Conservation (phyloP, 2,329 filamentous ascomycete species). For the Fusarium verticillioides region DNA sequence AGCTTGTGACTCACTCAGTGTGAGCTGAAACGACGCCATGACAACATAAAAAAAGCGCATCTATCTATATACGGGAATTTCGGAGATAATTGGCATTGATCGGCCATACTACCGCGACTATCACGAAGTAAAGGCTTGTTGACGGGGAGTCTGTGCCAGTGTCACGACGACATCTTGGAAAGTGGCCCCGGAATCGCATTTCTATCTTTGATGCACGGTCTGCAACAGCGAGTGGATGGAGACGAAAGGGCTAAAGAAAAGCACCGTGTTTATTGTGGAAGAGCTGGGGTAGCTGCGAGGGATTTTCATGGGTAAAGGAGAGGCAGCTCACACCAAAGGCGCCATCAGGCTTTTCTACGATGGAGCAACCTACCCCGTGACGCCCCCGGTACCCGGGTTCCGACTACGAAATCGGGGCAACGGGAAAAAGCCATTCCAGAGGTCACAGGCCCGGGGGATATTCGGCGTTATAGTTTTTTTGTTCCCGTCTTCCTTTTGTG, state of each 20-base stretch:
- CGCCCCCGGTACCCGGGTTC: constrained; percentile 11
- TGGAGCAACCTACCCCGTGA: constrained; percentile 34
- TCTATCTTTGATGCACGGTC: constrained; percentile 26
- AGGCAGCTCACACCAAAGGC: constrained; percentile 10
- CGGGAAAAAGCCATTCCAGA: constrained; percentile 21
- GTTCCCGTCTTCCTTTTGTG: constrained; percentile 37
- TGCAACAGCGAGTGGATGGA: constrained; percentile 22
- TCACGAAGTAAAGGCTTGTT: constrained; percentile 6
- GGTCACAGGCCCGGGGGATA: constrained; percentile 32
- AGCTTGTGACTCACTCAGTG: constrained; percentile 31
- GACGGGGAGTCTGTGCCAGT: not conserved
- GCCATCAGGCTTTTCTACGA: constrained; percentile 10
- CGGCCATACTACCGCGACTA: constrained; percentile 14
- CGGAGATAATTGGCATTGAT: constrained; percentile 17
- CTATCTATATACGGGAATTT: constrained; percentile 33
- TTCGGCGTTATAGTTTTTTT: constrained; percentile 41
- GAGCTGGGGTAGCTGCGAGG: constrained; percentile 17
- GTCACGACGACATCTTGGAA: constrained; percentile 25
- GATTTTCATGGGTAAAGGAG: constrained; percentile 12
- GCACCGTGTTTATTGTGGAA: constrained; percentile 25
- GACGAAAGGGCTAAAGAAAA: constrained; percentile 41
- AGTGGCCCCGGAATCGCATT: constrained; percentile 26
- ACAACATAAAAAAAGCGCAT: constrained; percentile 30
- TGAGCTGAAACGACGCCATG: constrained; percentile 36
- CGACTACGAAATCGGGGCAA: constrained; percentile 23